Percentiles rank a stretch among this genome's conserved stretches.
phyloP scores from a whole-genome alignment of 306 rosid species.

The Trifolium pratense region DNA sequence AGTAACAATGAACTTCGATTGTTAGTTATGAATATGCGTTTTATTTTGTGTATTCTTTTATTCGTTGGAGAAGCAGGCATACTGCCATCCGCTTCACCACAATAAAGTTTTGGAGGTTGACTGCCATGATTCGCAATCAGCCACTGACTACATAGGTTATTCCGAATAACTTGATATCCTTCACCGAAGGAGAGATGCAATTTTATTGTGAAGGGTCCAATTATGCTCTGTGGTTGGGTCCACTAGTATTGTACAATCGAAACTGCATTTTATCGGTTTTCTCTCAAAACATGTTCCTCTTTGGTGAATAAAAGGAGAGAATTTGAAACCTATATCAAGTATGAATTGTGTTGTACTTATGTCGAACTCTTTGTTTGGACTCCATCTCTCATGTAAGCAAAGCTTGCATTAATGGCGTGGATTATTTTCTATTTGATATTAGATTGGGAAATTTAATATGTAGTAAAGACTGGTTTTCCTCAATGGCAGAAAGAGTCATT shows the following conservation, averaged over 20 bases:
- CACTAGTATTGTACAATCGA: neutral
- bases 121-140: neutral
- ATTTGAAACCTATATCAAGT: neutral
- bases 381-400: slow-evolving; percentile 8
- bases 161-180: neutral
- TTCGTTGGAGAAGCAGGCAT: neutral
- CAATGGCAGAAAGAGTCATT: neutral
- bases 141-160: neutral
- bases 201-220: slow-evolving; percentile 15
- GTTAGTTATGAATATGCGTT: neutral
- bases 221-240: slow-evolving; percentile 17
- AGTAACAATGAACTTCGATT: neutral
- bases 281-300: neutral
- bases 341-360: slow-evolving; percentile 1
- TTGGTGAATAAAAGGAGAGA: slow-evolving; percentile 1
- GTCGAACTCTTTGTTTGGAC: slow-evolving; percentile 15
- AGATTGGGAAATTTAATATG: slow-evolving; percentile 7
- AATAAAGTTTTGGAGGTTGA: neutral
- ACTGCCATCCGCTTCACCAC: neutral
- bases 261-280: slow-evolving; percentile 8
- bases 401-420: neutral
- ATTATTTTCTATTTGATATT: slow-evolving; percentile 30
- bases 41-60: neutral
- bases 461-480: slow-evolving; percentile 6
- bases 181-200: neutral